These are phyloP conservation scores for Trichomonas vaginalis DNA, from an alignment of 208 protist genomes.

Conservation along the genomic window DNA sequence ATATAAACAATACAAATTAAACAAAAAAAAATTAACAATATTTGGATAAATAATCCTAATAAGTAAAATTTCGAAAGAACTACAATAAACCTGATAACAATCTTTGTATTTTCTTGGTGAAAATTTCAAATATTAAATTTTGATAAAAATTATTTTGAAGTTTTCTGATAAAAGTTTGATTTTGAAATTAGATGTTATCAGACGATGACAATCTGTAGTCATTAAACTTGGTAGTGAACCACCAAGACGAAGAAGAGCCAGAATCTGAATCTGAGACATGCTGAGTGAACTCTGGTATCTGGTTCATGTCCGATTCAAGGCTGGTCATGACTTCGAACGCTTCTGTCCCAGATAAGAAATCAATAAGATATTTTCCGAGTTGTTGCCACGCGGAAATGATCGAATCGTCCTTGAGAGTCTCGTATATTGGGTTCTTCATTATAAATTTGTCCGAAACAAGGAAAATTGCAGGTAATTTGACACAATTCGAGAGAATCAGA, in stretches of 20 bases:
- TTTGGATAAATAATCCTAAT: too few species aligned
- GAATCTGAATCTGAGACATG: not conserved
- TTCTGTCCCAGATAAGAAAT: not conserved
- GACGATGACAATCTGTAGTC: not conserved
- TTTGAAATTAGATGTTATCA: not conserved
- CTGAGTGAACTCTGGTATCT: not conserved
- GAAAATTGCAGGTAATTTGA: not conserved
- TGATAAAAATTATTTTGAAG: too few species aligned
- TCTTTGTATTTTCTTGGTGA: too few species aligned
- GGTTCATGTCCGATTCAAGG: not conserved
- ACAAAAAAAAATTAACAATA: too few species aligned
- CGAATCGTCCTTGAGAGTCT: not conserved
- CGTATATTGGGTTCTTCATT: not conserved
- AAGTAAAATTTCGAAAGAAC: too few species aligned
- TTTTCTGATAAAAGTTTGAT: too few species aligned
- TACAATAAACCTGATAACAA: too few species aligned
- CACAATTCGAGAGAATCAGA: not conserved
- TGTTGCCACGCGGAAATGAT: too few species aligned
- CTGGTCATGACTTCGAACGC: not conserved
- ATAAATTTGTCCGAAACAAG: not conserved
- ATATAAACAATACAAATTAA: too few species aligned
- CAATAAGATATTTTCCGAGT: not conserved
- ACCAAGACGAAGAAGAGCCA: not conserved
- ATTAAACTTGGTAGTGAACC: not conserved
- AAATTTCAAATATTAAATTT: too few species aligned